phyloP scores from a whole-genome alignment of 2,329 filamentous ascomycete genomes.

The Neopestalotiopsis sp. region DNA sequence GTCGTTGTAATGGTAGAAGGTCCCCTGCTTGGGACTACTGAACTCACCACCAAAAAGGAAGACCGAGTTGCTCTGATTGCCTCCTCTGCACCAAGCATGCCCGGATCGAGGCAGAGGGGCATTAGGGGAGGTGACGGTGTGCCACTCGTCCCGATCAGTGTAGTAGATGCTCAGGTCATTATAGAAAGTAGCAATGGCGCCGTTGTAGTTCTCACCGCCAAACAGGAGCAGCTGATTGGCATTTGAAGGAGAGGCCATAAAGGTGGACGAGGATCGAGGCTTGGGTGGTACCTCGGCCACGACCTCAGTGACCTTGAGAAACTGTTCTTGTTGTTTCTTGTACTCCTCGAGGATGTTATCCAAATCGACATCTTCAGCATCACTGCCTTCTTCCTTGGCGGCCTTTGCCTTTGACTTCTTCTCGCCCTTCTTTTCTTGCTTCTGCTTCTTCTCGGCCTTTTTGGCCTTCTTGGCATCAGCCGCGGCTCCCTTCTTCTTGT shows the following conservation, averaged over 20 bases:
- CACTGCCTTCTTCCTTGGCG: slow-evolving; percentile 78
- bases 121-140: slow-evolving; percentile 87
- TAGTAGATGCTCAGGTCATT: slow-evolving; percentile 74
- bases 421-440: slow-evolving; percentile 88
- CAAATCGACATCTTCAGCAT: slow-evolving; percentile 90
- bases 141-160: slow-evolving; percentile 88
- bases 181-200: slow-evolving; percentile 77
- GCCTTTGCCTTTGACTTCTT: slow-evolving; percentile 79
- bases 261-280: slow-evolving; percentile 78
- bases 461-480: slow-evolving; percentile 51
- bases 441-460: slow-evolving; percentile 69
- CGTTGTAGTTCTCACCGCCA: slow-evolving; percentile 96
- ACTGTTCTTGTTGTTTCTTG: slow-evolving; percentile 89
- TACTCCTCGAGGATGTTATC: slow-evolving; percentile 94
- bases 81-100: slow-evolving; percentile 92
- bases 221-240: slow-evolving; percentile 89
- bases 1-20: slow-evolving; percentile 99
- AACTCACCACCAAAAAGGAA: slow-evolving; percentile 98
- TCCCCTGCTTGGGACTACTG: slow-evolving; percentile 89
- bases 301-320: slow-evolving; percentile 89
- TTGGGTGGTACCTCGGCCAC: slow-evolving; percentile 74
- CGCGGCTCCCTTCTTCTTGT: slow-evolving; percentile 50
- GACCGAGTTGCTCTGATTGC: slow-evolving; percentile 78
- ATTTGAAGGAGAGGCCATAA: slow-evolving; percentile 86
- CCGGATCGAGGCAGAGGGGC: slow-evolving; percentile 88